Percentiles rank a stretch among this genome's conserved stretches.
These are phyloP conservation scores for Phytophthora idaei DNA, from an alignment of 352 stramenopile genomes.

Conservation along the genomic window DNA sequence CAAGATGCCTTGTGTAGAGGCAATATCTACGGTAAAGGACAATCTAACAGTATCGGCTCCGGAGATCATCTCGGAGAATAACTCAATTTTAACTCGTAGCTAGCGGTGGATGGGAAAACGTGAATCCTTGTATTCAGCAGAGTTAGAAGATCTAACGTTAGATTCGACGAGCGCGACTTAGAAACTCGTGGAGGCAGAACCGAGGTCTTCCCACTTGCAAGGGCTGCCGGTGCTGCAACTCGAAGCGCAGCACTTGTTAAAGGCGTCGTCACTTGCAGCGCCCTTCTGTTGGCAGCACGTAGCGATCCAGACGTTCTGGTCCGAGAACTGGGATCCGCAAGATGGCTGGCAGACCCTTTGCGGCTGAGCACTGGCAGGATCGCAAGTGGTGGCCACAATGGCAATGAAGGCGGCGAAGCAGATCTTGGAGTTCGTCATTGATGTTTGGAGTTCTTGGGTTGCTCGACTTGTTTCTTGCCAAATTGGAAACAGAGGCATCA, in stretches of 20 bases:
- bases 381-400: not conserved
- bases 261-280: not conserved
- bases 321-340: not conserved
- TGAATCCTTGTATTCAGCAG: not conserved
- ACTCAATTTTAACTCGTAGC: too few relatives aligned
- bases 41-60: too few relatives aligned
- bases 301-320: not conserved
- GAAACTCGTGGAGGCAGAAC: not conserved
- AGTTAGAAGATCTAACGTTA: not conserved
- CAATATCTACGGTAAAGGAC: too few relatives aligned
- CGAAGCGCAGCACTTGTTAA: slow-evolving; percentile 4
- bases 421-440: not conserved
- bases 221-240: slow-evolving; percentile 1
- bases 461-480: not conserved
- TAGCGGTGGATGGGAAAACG: too few relatives aligned
- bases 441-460: not conserved
- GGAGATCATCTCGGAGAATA: too few relatives aligned
- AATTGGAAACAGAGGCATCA: not conserved
- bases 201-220: slow-evolving; percentile 3
- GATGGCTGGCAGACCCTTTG: not conserved
- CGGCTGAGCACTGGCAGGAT: not conserved
- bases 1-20: too few relatives aligned
- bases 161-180: not conserved
- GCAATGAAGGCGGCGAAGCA: not conserved
- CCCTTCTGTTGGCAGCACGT: slow-evolving; percentile 1